A percentile compares a stretch with the other conserved stretches of the same genome.
These are phyloP conservation scores for Bipolaris bicolor DNA, from an alignment of 2,329 filamentous ascomycete species.

Conservation along the genomic window DNA sequence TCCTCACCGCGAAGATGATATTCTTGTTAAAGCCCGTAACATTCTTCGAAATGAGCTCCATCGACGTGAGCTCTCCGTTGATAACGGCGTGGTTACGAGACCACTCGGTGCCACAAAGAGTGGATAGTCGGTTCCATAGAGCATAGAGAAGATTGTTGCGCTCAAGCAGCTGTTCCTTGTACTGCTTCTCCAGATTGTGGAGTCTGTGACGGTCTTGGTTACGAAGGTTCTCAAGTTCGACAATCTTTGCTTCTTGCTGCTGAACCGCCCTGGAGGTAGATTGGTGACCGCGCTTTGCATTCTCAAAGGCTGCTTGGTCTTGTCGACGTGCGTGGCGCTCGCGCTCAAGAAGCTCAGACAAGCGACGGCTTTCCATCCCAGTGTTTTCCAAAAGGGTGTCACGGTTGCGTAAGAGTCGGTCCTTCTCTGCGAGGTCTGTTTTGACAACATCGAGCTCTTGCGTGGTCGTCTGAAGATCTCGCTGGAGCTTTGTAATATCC, in stretches of 20 bases:
- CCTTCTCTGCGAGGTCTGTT: slow-evolving; percentile 83
- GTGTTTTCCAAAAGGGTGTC: slow-evolving; percentile 88
- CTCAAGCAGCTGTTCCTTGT: slow-evolving; percentile 86
- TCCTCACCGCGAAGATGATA: slow-evolving; percentile 83
- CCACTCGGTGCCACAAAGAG: slow-evolving; percentile 90
- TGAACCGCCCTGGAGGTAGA: slow-evolving; percentile 85
- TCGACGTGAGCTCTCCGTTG: slow-evolving; percentile 82
- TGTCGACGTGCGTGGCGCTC: slow-evolving; percentile 84
- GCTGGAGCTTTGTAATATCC: slow-evolving; percentile 86
- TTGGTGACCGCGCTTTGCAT: slow-evolving; percentile 83
- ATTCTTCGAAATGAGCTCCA: slow-evolving; percentile 85
- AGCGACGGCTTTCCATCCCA: slow-evolving; percentile 81
- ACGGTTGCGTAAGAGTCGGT: slow-evolving; percentile 85
- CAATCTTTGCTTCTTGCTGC: slow-evolving; percentile 81
- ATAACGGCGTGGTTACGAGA: slow-evolving; percentile 86
- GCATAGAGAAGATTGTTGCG: slow-evolving; percentile 85
- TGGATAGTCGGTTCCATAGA: slow-evolving; percentile 88
- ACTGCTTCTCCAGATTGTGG: slow-evolving; percentile 74
- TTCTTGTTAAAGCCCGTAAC: slow-evolving; percentile 90
- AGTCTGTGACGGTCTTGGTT: slow-evolving; percentile 80
- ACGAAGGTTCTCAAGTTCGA: slow-evolving; percentile 83
- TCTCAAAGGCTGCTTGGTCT: slow-evolving; percentile 87
- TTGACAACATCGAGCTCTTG: slow-evolving; percentile 82
- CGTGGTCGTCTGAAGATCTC: slow-evolving; percentile 82
- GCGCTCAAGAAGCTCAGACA: slow-evolving; percentile 88